phyloP scores from a whole-genome alignment of 2,329 filamentous ascomycete genomes.

The Tricladium varicosporioides region DNA sequence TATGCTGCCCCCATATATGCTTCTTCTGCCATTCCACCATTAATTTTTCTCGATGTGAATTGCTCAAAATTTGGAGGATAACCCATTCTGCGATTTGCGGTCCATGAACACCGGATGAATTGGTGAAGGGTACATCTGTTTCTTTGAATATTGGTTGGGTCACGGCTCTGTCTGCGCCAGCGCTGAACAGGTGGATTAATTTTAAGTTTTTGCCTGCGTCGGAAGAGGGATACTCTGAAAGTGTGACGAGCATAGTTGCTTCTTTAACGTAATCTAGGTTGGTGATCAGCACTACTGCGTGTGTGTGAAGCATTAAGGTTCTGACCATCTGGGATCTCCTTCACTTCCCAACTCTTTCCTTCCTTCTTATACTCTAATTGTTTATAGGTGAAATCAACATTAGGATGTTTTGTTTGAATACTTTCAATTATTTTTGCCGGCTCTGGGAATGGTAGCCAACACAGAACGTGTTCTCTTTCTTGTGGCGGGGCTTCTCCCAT shows the following conservation, averaged over 20 bases:
- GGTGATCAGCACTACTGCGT: neutral
- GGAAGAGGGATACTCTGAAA: constrained; percentile 25
- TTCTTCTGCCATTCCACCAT: constrained; percentile 57
- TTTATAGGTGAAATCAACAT: constrained; percentile 44
- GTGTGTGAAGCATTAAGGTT: neutral
- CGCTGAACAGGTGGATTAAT: constrained; percentile 35
- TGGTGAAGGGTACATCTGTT: constrained; percentile 35
- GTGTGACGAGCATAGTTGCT: constrained; percentile 35
- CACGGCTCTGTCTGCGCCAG: constrained; percentile 34
- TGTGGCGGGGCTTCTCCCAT: constrained; percentile 45
- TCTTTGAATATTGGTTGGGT: constrained; percentile 33
- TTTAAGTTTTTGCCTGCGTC: constrained; percentile 33
- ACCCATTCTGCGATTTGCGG: constrained; percentile 68
- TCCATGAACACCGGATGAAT: constrained; percentile 37
- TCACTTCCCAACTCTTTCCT: constrained; percentile 5
- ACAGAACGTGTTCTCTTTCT: constrained; percentile 40
- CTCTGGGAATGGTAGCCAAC: constrained; percentile 41
- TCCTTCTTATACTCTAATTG: constrained; percentile 28
- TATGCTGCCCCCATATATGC: constrained; percentile 47
- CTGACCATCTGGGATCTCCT: constrained; percentile 21
- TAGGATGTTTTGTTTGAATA: constrained; percentile 42
- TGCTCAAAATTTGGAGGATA: constrained; percentile 58
- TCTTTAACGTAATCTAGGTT: constrained; percentile 26
- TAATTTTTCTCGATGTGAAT: constrained; percentile 51
- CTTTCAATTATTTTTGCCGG: constrained; percentile 37